phyloP scores from a whole-genome alignment of 2,329 filamentous ascomycete genomes.

The Xylariaceae sp. region DNA sequence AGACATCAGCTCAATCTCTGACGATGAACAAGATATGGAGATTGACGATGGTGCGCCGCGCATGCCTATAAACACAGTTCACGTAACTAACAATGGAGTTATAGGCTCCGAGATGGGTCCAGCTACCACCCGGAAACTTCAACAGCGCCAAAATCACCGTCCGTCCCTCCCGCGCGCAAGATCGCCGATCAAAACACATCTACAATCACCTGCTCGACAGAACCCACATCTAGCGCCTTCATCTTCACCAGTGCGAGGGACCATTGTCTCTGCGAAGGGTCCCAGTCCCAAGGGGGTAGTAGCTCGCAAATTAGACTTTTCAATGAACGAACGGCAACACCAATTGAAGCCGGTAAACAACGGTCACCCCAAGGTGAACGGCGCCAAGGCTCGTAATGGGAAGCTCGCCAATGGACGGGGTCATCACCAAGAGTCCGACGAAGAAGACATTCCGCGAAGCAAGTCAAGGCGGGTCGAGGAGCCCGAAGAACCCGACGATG shows the following conservation, averaged over 20 bases:
- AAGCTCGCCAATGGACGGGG: conserved; percentile 15
- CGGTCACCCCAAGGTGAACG: conserved; percentile 21
- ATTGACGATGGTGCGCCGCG: conserved; percentile 41
- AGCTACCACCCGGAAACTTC: conserved; percentile 47
- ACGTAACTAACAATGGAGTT: conserved; percentile 4
- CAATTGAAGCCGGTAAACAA: conserved; percentile 16
- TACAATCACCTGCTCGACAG: conserved; percentile 57
- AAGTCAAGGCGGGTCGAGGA: conserved; percentile 3
- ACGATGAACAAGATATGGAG: conserved; percentile 48
- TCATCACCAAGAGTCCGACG: conserved; percentile 14
- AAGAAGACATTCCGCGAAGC: conserved; percentile 24
- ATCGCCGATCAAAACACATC: conserved; percentile 61
- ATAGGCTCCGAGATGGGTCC: conserved; percentile 51
- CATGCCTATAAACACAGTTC: neutral
- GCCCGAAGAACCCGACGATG: conserved; percentile 11
- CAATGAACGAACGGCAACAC: conserved; percentile 16
- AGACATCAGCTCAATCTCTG: conserved; percentile 18
- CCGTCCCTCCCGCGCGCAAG: conserved; percentile 43
- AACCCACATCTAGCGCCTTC: conserved; percentile 53
- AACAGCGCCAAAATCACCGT: conserved; percentile 42
- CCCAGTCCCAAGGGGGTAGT: conserved; percentile 35
- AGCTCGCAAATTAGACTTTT: conserved; percentile 53
- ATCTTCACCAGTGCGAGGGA: conserved; percentile 45
- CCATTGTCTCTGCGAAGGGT: conserved; percentile 26
- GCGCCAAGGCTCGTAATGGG: conserved; percentile 17